These are phyloP conservation scores for Lecanosticta acicola DNA, from an alignment of 2,329 filamentous ascomycete species.

Conservation along the genomic window DNA sequence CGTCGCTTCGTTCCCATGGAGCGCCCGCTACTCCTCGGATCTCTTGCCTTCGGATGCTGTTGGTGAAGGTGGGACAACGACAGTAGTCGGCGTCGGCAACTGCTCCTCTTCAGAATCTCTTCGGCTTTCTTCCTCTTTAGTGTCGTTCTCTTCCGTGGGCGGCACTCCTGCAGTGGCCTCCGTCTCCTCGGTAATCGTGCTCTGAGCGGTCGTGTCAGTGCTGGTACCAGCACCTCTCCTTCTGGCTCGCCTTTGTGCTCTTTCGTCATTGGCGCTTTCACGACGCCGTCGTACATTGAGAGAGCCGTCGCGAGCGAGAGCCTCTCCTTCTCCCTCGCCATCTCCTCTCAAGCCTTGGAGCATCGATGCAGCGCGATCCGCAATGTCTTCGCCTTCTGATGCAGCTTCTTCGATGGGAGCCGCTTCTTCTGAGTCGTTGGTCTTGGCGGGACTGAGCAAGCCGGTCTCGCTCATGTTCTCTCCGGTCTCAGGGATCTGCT, in stretches of 20 bases:
- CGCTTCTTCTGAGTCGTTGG: conserved; percentile 19
- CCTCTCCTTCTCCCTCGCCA: conserved; percentile 52
- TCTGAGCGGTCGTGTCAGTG: conserved; percentile 31
- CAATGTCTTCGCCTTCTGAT: conserved; percentile 64
- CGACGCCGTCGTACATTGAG: conserved; percentile 57
- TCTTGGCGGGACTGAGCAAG: conserved; percentile 26
- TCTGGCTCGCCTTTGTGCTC: conserved; percentile 60
- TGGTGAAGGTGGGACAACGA: conserved; percentile 30
- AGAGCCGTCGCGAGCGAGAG: conserved; percentile 26
- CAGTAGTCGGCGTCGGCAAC: conserved; percentile 18
- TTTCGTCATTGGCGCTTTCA: conserved; percentile 75
- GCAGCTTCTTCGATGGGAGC: conserved; percentile 29
- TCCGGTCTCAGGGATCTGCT: conserved; percentile 68
- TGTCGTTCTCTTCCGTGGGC: conserved; percentile 10
- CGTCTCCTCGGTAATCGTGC: conserved; percentile 31
- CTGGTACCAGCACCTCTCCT: conserved; percentile 28
- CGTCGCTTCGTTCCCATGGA: not conserved
- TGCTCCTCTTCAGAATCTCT: conserved; percentile 2
- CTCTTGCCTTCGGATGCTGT: conserved; percentile 11
- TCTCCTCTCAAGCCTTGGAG: conserved; percentile 74
- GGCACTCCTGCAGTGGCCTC: conserved; percentile 12
- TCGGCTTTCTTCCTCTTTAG: not conserved
- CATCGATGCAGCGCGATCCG: conserved; percentile 74
- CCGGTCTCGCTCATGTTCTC: conserved; percentile 30
- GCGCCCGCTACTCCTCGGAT: conserved; percentile 1